Evolutionary conservation across 2,329 filamentous ascomycete species (phyloP), one percentile per base, ranked within the genome.

Genomic region (Claviceps cyperi): DNA sequence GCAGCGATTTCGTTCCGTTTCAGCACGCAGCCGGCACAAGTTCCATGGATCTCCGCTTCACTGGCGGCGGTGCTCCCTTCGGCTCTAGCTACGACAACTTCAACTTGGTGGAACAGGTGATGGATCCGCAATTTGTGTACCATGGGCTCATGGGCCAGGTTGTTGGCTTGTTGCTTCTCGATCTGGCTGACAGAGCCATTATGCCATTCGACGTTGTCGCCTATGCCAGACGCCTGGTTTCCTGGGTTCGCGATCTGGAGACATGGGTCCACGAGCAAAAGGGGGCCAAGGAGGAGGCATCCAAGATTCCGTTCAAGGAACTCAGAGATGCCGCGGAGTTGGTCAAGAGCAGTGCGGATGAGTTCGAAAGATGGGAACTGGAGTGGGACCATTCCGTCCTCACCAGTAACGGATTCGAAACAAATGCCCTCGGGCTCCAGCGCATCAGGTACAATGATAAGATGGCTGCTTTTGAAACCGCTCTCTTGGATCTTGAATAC

Each of bases 51-150:
- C 78, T 98, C 56, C 76, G 79, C 28, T 97, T 98, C 61, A 59
- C 70, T 38, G 85, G 84, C 43, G 70, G 76, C 7, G 66, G 70
- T 11, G 84, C 77, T 58, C 87, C 90, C 0, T 80, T 83, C 48
- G 83, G 89, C 65, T 90, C 84, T 53, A 92, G 85, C 66, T 94
- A 94, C 66, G 91, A 97, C 62, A 94, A 81, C 49, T 90, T 86
- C 58, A 83, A 89, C 43, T 91, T 88, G 82, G 87, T 97, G 76
- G 73, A 81, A 24, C 76, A 75, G 38, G 80, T 86, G 52, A 83
- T 86, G 21, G 92, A 98, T 62, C 88, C 88, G 0, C 82, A 77
- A 1, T 95, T 95, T 60, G 66, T 75, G 11, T 92, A 94, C 62
- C 92, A 97, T 68, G 77, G 74, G 40, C 68, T 85, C 5, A 76